These are phyloP conservation scores for Trichoderma afroharzianum DNA, from an alignment of 2,329 filamentous ascomycete genomes.

Conservation along the genomic window DNA sequence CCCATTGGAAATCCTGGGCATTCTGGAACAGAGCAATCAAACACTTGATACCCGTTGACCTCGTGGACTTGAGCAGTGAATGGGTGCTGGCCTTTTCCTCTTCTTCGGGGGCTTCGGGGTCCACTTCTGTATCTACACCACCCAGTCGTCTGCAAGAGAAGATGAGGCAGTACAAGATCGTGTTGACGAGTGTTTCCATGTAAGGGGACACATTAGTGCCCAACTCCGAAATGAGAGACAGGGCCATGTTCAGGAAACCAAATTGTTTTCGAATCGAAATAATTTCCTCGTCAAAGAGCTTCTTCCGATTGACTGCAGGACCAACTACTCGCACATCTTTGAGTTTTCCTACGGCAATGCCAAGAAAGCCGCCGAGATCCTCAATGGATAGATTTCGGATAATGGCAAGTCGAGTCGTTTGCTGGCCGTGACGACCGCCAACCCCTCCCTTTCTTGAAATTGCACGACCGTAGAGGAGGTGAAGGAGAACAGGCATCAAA, in stretches of 20 bases:
- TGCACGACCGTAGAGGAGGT: constrained; percentile 83
- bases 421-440: constrained; percentile 75
- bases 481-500: constrained; percentile 81
- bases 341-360: constrained; percentile 73
- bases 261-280: constrained; percentile 74
- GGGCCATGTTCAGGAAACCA: constrained; percentile 88
- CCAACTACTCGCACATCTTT: constrained; percentile 57
- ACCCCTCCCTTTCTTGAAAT: constrained; percentile 75
- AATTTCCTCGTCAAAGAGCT: constrained; percentile 55
- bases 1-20: constrained; percentile 68
- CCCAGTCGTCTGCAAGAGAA: constrained; percentile 61
- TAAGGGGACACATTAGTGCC: constrained; percentile 69
- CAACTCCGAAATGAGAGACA: constrained; percentile 80
- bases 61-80: constrained; percentile 63
- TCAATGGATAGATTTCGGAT: constrained; percentile 71
- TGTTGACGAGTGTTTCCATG: constrained; percentile 65
- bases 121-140: constrained; percentile 29
- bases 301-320: constrained; percentile 44
- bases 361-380: constrained; percentile 76
- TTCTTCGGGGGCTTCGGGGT: constrained; percentile 38
- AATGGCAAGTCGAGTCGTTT: constrained; percentile 75
- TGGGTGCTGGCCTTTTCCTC: constrained; percentile 43
- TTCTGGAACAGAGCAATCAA: constrained; percentile 74
- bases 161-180: constrained; percentile 77
- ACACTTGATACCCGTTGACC: constrained; percentile 76